Conservation (phyloP, 1,284 basidiomycete genomes). For the Ceratobasidium theobromae region DNA sequence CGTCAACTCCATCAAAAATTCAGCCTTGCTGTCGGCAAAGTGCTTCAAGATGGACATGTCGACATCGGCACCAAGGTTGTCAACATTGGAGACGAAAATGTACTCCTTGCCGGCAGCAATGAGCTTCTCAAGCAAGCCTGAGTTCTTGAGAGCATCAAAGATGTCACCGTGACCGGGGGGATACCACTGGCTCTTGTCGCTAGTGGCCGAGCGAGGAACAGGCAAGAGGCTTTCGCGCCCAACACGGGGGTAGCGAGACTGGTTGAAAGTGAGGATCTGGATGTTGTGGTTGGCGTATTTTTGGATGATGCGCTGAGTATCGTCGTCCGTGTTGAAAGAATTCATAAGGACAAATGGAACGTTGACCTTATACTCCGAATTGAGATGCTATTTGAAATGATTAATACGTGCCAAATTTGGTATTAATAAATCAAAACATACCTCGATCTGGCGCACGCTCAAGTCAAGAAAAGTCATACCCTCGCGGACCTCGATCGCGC, state of each 20-base stretch:
- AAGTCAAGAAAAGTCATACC: conserved; percentile 99
- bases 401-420: not conserved
- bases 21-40: conserved; percentile 84
- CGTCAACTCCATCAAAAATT: conserved; percentile 98
- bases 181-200: conserved; percentile 89
- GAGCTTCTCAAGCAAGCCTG: conserved; percentile 94
- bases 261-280: conserved; percentile 78
- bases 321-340: conserved; percentile 99
- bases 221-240: conserved; percentile 93
- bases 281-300: conserved; percentile 99
- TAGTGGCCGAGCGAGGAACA: conserved; percentile 80
- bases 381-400: conserved; percentile 51
- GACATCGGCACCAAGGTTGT: conserved; percentile 97
- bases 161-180: conserved; percentile 99
- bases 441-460: conserved; percentile 94
- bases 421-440: conserved; percentile 40
- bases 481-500: conserved; percentile 89
- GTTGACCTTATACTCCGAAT: conserved; percentile 63
- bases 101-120: conserved; percentile 97
- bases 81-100: conserved; percentile 98
- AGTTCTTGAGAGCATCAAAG: conserved; percentile 92
- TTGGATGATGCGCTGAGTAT: conserved; percentile 97
- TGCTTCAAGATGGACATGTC: conserved; percentile 84
- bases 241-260: conserved; percentile 97
- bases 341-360: conserved; percentile 99